A percentile compares a stretch with the other conserved stretches of the same genome.
phyloP scores from a whole-genome alignment of 2,329 filamentous ascomycete species.

The Leptographium radiaticola region DNA sequence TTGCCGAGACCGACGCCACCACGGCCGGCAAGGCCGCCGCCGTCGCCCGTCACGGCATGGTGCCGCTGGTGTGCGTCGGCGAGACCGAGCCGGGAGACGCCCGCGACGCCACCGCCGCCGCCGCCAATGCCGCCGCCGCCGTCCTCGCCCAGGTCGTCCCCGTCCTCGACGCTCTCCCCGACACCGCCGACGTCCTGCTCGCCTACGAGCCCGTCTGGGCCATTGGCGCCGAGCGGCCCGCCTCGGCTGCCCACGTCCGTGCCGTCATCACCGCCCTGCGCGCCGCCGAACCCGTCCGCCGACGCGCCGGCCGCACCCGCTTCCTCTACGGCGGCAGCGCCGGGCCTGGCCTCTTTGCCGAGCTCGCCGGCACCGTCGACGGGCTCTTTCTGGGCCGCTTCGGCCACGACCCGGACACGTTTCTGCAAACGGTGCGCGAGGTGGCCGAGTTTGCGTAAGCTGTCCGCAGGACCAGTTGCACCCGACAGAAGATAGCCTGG shows the following conservation, averaged over 20 bases:
- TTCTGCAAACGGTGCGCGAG: conserved; percentile 60
- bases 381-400: conserved; percentile 73
- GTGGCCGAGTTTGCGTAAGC: conserved; percentile 30
- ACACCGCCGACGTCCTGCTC: conserved; percentile 55
- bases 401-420: conserved; percentile 60
- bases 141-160: conserved; percentile 52
- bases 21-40: conserved; percentile 59
- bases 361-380: conserved; percentile 57
- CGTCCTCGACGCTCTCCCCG: conserved; percentile 47
- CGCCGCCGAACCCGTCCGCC: conserved; percentile 31
- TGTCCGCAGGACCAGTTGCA: too few species aligned
- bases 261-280: conserved; percentile 55
- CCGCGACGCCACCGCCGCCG: conserved; percentile 38
- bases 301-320: conserved; percentile 42
- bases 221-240: conserved; percentile 63
- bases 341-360: conserved; percentile 61
- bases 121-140: conserved; percentile 48
- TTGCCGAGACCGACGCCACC: conserved; percentile 59
- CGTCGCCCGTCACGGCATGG: conserved; percentile 53
- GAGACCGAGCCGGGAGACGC: conserved; percentile 40
- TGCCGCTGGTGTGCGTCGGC: conserved; percentile 70
- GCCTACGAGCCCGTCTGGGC: conserved; percentile 88
- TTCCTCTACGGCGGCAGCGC: conserved; percentile 77
- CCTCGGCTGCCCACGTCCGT: conserved; percentile 58
- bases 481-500: too few species aligned